Evolutionary conservation across 257 asterid genomes (phyloP).

Genomic region (Solanum phureja): DNA sequence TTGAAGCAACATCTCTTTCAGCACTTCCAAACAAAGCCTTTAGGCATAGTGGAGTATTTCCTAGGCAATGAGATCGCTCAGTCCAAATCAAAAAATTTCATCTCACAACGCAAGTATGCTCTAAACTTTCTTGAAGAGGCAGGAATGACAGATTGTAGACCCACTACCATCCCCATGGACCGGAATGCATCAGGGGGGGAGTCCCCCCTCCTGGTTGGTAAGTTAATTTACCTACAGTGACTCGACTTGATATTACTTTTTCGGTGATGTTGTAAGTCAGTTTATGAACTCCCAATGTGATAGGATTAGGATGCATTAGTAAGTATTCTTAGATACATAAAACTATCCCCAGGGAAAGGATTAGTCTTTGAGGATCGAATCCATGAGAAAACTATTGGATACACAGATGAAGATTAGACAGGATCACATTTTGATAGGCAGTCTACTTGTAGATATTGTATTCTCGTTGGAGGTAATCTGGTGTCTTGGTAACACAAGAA

Average conservation of each 20-base stretch:
- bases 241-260: neutral
- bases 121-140: neutral
- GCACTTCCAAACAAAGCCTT: neutral
- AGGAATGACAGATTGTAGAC: neutral
- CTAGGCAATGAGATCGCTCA: neutral
- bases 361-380: neutral
- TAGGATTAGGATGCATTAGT: neutral
- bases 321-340: neutral
- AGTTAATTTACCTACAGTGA: neutral
- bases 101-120: neutral
- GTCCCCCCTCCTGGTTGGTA: neutral
- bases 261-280: neutral
- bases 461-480: neutral
- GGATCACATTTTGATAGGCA: neutral
- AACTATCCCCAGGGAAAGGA: neutral
- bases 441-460: neutral
- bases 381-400: neutral
- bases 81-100: neutral
- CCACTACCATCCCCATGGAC: neutral
- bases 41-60: neutral
- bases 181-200: neutral
- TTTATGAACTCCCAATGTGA: neutral
- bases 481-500: neutral
- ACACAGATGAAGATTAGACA: neutral
- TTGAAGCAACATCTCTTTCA: neutral